Conservation (phyloP, 176 grass and related monocot genomes). For the Canna indica region DNA sequence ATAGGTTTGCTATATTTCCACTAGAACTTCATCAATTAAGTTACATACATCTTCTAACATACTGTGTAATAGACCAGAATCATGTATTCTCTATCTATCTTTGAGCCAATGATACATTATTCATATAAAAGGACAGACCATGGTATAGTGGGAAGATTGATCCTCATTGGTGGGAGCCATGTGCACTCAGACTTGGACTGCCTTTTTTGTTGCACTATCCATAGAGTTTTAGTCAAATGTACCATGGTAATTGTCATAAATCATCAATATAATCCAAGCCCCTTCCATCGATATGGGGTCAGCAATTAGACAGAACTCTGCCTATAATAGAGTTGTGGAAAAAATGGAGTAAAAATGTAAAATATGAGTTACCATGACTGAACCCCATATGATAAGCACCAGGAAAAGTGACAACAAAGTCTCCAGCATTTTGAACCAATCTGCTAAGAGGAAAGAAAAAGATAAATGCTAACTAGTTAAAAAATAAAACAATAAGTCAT, state of each 20-base stretch:
- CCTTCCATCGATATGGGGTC: background rate
- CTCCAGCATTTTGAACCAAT: constrained; percentile 98
- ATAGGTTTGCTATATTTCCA: background rate
- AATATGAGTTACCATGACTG: constrained; percentile 61
- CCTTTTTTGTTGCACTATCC: background rate
- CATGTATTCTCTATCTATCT: background rate
- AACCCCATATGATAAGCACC: constrained; percentile 99
- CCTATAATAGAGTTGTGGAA: background rate
- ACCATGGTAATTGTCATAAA: background rate
- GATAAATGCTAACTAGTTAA: background rate
- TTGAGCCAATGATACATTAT: background rate
- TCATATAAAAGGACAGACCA: too few relatives aligned
- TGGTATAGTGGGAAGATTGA: background rate
- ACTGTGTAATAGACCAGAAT: background rate
- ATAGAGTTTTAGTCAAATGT: background rate
- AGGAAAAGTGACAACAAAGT: constrained; percentile 98
- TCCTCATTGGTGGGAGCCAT: too few relatives aligned
- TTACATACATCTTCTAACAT: background rate
- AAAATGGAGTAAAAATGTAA: constrained; percentile 1
- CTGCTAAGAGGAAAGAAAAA: constrained; percentile 53
- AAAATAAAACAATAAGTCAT: background rate
- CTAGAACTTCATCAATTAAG: background rate
- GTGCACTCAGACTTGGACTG: too few relatives aligned
- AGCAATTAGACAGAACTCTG: background rate
- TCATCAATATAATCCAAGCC: background rate